phyloP scores from a whole-genome alignment of 2,329 filamentous ascomycete species.

The Diaporthe capsici region DNA sequence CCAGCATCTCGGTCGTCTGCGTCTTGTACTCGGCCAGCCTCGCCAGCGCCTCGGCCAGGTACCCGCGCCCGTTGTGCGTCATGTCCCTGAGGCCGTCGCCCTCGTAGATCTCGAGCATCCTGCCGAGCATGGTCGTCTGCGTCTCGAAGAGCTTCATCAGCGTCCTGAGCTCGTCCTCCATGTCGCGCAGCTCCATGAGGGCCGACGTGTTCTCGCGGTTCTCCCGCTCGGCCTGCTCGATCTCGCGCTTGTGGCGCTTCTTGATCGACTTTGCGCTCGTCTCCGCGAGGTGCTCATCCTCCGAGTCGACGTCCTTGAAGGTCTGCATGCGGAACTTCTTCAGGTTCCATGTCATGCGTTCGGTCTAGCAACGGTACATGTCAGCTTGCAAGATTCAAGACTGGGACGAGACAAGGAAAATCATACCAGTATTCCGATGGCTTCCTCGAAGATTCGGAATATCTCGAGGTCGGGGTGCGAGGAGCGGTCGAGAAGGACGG shows the following conservation, averaged over 20 bases:
- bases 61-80: slow-evolving; percentile 63
- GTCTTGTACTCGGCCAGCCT: slow-evolving; percentile 69
- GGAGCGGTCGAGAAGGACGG: slow-evolving; percentile 71
- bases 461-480: slow-evolving; percentile 74
- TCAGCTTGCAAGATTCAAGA: not conserved
- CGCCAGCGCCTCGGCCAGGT: slow-evolving; percentile 66
- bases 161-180: slow-evolving; percentile 74
- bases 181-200: slow-evolving; percentile 72
- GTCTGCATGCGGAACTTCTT: slow-evolving; percentile 73
- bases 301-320: slow-evolving; percentile 59
- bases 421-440: slow-evolving; percentile 72
- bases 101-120: slow-evolving; percentile 61
- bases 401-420: not conserved
- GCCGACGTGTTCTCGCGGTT: slow-evolving; percentile 75
- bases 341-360: slow-evolving; percentile 73
- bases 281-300: slow-evolving; percentile 51
- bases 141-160: slow-evolving; percentile 70
- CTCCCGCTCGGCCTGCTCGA: slow-evolving; percentile 64
- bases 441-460: slow-evolving; percentile 76
- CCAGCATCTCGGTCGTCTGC: slow-evolving; percentile 69
- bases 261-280: slow-evolving; percentile 60
- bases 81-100: slow-evolving; percentile 56
- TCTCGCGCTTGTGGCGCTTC: slow-evolving; percentile 57
- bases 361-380: slow-evolving; percentile 59
- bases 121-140: slow-evolving; percentile 65